phyloP scores from a whole-genome alignment of 768 basidiomycete species.

The Chalciporus sphaerocephalus region DNA sequence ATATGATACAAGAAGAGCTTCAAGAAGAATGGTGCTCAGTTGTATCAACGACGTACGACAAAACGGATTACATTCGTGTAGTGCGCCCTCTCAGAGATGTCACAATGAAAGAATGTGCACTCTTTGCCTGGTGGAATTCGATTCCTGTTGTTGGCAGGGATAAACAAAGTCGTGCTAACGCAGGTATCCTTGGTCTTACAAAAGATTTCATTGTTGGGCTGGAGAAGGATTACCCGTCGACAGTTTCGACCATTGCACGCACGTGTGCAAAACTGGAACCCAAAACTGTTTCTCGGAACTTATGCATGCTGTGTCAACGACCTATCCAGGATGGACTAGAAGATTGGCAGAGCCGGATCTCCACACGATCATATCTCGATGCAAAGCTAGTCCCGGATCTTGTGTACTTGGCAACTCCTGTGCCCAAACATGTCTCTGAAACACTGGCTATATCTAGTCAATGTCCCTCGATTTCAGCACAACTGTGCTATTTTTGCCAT shows the following conservation, averaged over 20 bases:
- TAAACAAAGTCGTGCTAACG: slow-evolving; percentile 41
- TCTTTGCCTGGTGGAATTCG: slow-evolving; percentile 72
- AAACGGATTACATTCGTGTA: slow-evolving; percentile 39
- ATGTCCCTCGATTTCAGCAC: slow-evolving; percentile 32
- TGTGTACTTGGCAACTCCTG: slow-evolving; percentile 3
- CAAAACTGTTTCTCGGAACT: slow-evolving; percentile 45
- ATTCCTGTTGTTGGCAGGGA: slow-evolving; percentile 51
- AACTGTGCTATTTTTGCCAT: slow-evolving; percentile 63
- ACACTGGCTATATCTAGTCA: not conserved
- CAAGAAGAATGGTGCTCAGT: slow-evolving; percentile 64
- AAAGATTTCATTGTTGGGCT: slow-evolving; percentile 79
- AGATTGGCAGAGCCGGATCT: slow-evolving; percentile 71
- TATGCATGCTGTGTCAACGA: slow-evolving; percentile 63
- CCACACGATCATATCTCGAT: slow-evolving; percentile 51
- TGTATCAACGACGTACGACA: slow-evolving; percentile 5
- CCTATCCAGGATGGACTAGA: slow-evolving; percentile 61
- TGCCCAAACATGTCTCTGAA: not conserved
- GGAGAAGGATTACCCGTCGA: slow-evolving; percentile 81
- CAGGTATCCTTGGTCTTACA: slow-evolving; percentile 63
- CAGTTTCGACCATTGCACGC: slow-evolving; percentile 77
- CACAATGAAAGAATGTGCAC: slow-evolving; percentile 73
- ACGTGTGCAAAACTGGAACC: slow-evolving; percentile 77
- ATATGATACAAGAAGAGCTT: slow-evolving; percentile 60
- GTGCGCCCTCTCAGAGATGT: slow-evolving; percentile 69
- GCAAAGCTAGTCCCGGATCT: slow-evolving; percentile 16